A percentile compares a stretch with the other conserved stretches of the same genome.
Evolutionary conservation across 208 protist species (phyloP).

Genomic region (Leishmania turanica): DNA sequence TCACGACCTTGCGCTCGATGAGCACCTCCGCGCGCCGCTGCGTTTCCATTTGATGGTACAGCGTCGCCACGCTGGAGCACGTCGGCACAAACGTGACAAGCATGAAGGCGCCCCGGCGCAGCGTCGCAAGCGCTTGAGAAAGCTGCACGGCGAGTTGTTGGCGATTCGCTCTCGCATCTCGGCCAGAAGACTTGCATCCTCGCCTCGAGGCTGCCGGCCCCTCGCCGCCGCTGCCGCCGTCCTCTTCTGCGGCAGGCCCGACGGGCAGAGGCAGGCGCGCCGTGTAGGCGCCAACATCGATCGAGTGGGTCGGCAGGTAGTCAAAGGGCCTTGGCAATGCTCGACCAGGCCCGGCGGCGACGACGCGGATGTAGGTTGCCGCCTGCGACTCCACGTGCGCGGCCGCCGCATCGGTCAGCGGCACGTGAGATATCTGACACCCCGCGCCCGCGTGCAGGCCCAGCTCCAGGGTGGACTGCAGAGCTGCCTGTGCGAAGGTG

Average conservation of each 20-base stretch:
- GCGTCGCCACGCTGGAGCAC: conserved; percentile 36
- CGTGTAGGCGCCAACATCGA: conserved; percentile 65
- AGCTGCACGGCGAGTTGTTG: conserved; percentile 40
- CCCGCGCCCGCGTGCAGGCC: conserved; percentile 51
- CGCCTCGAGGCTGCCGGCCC: not conserved
- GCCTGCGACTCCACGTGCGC: conserved; percentile 35
- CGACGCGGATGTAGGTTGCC: conserved; percentile 46
- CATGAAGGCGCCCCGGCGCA: conserved; percentile 50
- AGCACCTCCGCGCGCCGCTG: conserved; percentile 48
- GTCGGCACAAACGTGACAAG: conserved; percentile 58
- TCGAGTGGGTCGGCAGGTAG: conserved; percentile 44
- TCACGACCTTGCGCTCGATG: conserved; percentile 37
- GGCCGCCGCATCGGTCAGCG: conserved; percentile 50
- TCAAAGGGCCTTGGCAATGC: conserved; percentile 43
- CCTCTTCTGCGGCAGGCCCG: not conserved
- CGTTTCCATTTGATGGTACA: conserved; percentile 38
- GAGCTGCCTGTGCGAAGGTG: conserved; percentile 63
- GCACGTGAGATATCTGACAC: conserved; percentile 64
- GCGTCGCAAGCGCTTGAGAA: conserved; percentile 40
- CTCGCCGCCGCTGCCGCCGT: conserved; percentile 5
- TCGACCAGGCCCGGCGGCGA: conserved; percentile 31
- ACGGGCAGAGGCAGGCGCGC: conserved; percentile 46
- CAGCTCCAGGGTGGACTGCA: conserved; percentile 55
- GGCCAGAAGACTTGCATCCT: not conserved
- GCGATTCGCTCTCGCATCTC: conserved; percentile 10